phyloP scores from a whole-genome alignment of 2,329 filamentous ascomycete genomes.

The Pseudogymnoascus sp. region DNA sequence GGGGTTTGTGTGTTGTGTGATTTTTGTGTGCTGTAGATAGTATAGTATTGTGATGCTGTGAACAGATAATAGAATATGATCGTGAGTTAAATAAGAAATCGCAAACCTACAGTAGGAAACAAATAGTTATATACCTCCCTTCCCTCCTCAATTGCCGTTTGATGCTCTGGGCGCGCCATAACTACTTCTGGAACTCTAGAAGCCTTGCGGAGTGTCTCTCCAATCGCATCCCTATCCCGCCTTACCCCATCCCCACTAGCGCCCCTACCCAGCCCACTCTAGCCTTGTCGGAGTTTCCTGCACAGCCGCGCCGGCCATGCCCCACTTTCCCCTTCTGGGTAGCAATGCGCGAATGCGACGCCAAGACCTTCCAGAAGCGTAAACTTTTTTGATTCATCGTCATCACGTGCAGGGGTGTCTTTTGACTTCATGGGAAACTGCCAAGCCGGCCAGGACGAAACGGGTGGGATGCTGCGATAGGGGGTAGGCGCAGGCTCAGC shows the following conservation, averaged over 20 bases:
- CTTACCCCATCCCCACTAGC: background rate
- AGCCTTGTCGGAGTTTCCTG: background rate
- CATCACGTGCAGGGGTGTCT: too few relatives aligned
- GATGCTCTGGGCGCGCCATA: background rate
- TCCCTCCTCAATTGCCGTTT: background rate
- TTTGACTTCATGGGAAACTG: too few relatives aligned
- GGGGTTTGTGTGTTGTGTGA: background rate
- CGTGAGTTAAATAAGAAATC: background rate
- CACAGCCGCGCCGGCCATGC: too few relatives aligned
- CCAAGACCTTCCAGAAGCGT: too few relatives aligned
- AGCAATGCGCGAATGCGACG: too few relatives aligned
- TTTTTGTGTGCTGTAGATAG: background rate
- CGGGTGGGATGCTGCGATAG: too few relatives aligned
- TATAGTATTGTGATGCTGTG: background rate
- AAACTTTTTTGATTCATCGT: too few relatives aligned
- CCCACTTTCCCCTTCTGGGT: too few relatives aligned
- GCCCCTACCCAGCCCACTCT: background rate
- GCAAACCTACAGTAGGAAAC: background rate
- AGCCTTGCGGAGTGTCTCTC: background rate
- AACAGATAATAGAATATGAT: background rate
- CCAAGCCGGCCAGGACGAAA: too few relatives aligned
- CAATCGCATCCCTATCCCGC: too few relatives aligned
- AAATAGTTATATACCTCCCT: background rate
- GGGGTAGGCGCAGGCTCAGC: too few relatives aligned
- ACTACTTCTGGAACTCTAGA: background rate